Conservation (phyloP, 2,329 filamentous ascomycete genomes). For the Aureobasidium sp. region DNA sequence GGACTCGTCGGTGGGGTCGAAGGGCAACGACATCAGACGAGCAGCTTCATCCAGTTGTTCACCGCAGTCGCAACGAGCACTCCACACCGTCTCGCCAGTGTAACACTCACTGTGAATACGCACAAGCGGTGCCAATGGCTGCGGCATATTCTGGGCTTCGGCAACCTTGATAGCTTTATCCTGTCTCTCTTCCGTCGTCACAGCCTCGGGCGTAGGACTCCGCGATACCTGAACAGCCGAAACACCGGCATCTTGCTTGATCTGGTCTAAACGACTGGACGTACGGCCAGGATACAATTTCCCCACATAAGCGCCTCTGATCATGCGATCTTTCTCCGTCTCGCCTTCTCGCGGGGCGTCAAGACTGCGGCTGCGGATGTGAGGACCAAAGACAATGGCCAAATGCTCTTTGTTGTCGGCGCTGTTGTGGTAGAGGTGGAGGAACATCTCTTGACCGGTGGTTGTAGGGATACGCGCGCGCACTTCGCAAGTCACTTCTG, state of each 20-base stretch:
- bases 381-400: conserved; percentile 88
- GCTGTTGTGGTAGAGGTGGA: conserved; percentile 90
- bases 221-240: neutral
- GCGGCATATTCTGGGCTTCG: neutral
- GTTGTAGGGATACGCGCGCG: conserved; percentile 92
- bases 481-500: conserved; percentile 86
- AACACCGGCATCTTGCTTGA: conserved; percentile 35
- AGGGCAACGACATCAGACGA: conserved; percentile 60
- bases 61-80: conserved; percentile 92
- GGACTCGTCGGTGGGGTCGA: conserved; percentile 1
- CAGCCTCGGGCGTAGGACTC: conserved; percentile 9
- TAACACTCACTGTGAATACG: conserved; percentile 98
- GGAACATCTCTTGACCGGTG: conserved; percentile 87
- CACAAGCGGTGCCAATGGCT: conserved; percentile 60
- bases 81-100: conserved; percentile 97
- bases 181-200: conserved; percentile 1
- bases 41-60: conserved; percentile 97
- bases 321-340: conserved; percentile 86
- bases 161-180: conserved; percentile 1
- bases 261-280: conserved; percentile 58
- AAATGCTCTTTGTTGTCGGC: conserved; percentile 93
- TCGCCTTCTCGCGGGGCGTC: conserved; percentile 68
- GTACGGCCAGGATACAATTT: conserved; percentile 78
- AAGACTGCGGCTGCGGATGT: conserved; percentile 66
- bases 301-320: conserved; percentile 85